A percentile compares a stretch with the other conserved stretches of the same genome.
phyloP scores from a whole-genome alignment of 768 basidiomycete genomes.

The Trametes elegans region DNA sequence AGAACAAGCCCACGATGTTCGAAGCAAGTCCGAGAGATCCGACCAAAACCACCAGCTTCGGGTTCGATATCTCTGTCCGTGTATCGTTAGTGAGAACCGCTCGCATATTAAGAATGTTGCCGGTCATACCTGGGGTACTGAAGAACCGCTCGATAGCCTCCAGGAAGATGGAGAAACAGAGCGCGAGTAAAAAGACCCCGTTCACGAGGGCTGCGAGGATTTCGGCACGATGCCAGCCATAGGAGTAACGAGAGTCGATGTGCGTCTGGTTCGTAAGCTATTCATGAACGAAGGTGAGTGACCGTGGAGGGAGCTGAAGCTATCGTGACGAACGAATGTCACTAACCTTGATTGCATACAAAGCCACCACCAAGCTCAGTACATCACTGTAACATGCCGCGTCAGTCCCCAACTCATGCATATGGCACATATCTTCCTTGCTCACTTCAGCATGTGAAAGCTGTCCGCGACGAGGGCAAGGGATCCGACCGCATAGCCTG shows the following conservation, averaged over 20 bases:
- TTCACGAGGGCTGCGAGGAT: slow-evolving; percentile 94
- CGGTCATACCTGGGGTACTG: slow-evolving; percentile 72
- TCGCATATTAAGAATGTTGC: too few relatives aligned
- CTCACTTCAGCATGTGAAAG: slow-evolving; percentile 98
- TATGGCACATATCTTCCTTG: slow-evolving; percentile 2
- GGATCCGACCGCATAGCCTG: slow-evolving; percentile 94
- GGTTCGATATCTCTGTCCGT: slow-evolving; percentile 78
- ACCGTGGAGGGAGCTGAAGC: too few relatives aligned
- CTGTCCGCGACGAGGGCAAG: slow-evolving; percentile 94
- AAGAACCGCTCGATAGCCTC: slow-evolving; percentile 94
- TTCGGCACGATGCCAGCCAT: slow-evolving; percentile 99
- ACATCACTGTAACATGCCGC: slow-evolving; percentile 72
- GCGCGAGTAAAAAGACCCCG: slow-evolving; percentile 93
- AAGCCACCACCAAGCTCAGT: slow-evolving; percentile 89
- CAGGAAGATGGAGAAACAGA: slow-evolving; percentile 93
- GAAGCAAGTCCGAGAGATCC: slow-evolving; percentile 87
- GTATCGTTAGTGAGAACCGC: slow-evolving; percentile 4
- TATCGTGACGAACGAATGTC: too few relatives aligned
- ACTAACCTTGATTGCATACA: slow-evolving; percentile 95
- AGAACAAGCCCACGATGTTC: slow-evolving; percentile 88
- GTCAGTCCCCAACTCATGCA: slow-evolving; percentile 8
- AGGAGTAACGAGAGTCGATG: slow-evolving; percentile 79
- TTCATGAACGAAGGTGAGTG: slow-evolving; percentile 4
- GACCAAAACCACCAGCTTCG: slow-evolving; percentile 85
- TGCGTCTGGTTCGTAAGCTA: slow-evolving; percentile 65